Evolutionary conservation across 1,139 yeast species (phyloP).

Genomic region (Kodamaea sp.): DNA sequence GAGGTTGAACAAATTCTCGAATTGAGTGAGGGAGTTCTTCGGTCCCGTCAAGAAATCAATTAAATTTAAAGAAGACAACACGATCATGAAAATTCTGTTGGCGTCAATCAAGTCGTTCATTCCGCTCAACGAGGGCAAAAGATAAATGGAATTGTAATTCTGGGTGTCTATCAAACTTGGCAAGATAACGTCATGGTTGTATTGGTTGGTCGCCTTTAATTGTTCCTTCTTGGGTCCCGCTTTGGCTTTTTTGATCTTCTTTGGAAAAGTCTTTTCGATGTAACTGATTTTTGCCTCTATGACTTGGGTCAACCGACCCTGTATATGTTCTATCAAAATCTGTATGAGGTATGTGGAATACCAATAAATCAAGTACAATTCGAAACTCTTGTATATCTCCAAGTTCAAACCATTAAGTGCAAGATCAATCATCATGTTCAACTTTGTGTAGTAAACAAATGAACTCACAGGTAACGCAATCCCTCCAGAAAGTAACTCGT

Average conservation of each 20-base stretch:
- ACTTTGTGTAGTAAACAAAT: constrained; percentile 66
- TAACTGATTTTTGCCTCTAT: constrained; percentile 37
- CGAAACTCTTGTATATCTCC: constrained; percentile 74
- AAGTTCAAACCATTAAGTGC: constrained; percentile 74
- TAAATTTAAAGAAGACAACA: constrained; percentile 25
- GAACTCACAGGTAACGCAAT: constrained; percentile 59
- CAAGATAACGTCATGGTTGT: constrained; percentile 19
- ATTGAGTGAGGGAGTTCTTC: constrained; percentile 37
- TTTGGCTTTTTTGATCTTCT: constrained; percentile 52
- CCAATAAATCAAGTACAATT: constrained; percentile 69
- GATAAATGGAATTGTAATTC: constrained; percentile 19
- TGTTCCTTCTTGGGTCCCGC: constrained; percentile 45
- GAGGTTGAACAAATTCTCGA: constrained; percentile 58
- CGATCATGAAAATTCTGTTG: constrained; percentile 21
- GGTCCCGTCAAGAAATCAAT: constrained; percentile 38
- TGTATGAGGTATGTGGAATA: constrained; percentile 57
- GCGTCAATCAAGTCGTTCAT: constrained; percentile 35
- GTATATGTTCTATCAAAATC: constrained; percentile 49
- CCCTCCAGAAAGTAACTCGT: constrained; percentile 26
- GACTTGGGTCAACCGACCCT: constrained; percentile 41
- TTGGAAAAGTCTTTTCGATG: constrained; percentile 36
- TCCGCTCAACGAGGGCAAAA: constrained; percentile 19
- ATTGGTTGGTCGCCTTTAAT: constrained; percentile 24
- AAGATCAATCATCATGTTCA: constrained; percentile 71
- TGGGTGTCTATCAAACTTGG: constrained; percentile 27